These are phyloP conservation scores for Dacryopinax primogenitus DNA, from an alignment of 768 basidiomycete species.

Conservation along the genomic window DNA sequence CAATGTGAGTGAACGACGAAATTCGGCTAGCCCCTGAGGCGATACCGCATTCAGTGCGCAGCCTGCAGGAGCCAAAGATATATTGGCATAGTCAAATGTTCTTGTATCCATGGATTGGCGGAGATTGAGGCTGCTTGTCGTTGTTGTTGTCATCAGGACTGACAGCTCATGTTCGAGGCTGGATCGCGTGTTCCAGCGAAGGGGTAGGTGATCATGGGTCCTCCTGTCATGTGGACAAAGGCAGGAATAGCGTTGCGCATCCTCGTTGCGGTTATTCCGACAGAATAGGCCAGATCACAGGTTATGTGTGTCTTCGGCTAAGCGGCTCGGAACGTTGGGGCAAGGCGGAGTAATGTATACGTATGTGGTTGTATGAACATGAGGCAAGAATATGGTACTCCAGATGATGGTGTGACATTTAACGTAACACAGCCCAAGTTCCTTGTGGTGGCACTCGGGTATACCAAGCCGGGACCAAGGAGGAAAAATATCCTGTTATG, in stretches of 20 bases:
- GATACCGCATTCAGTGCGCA: conserved; percentile 2
- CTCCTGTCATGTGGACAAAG: background rate
- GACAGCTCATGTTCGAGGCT: background rate
- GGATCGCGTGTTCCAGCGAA: conserved; percentile 8
- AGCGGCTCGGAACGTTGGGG: background rate
- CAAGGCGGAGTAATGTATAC: background rate
- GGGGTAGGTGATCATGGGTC: conserved; percentile 2
- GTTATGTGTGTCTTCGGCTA: background rate
- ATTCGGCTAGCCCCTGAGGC: conserved; percentile 8
- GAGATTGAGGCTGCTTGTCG: background rate
- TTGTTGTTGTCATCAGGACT: conserved; percentile 2
- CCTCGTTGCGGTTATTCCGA: background rate
- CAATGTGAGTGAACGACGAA: background rate
- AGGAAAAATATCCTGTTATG: background rate
- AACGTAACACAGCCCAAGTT: background rate
- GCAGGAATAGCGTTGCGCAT: background rate
- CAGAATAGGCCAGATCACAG: background rate
- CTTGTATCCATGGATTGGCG: background rate
- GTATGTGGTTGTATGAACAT: conserved; percentile 6
- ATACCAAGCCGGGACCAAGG: background rate
- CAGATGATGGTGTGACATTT: background rate
- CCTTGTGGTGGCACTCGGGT: background rate
- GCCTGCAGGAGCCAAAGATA: background rate
- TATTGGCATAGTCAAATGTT: background rate
- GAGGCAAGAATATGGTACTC: background rate